phyloP scores from a whole-genome alignment of 192 early-diverging fungal genomes.

The Blastocladiella britannica region DNA sequence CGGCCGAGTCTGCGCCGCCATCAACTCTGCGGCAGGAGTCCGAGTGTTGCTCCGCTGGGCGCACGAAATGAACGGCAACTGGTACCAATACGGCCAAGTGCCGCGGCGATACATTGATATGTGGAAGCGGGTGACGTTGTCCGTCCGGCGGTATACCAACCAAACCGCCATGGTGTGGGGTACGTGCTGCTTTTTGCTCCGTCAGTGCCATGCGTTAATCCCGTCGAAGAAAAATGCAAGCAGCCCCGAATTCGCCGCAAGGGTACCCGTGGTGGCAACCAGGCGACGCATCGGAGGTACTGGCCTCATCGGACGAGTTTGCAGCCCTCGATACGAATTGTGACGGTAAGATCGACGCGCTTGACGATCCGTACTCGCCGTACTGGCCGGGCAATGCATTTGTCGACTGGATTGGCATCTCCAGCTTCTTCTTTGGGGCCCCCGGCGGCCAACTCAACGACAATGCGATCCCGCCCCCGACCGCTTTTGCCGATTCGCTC shows the following conservation, averaged over 20 bases:
- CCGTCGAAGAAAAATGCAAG: too few species aligned
- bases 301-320: constrained; percentile 6
- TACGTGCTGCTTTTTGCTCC: too few species aligned
- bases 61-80: constrained; percentile 11
- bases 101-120: background rate
- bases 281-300: too few species aligned
- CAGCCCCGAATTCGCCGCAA: too few species aligned
- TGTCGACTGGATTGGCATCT: constrained; percentile 20
- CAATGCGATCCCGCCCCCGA: background rate
- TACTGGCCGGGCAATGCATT: constrained; percentile 26
- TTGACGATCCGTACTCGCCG: constrained; percentile 22
- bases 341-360: constrained; percentile 12
- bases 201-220: too few species aligned
- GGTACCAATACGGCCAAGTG: constrained; percentile 4
- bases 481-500: background rate
- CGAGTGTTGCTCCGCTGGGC: constrained; percentile 5
- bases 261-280: too few species aligned
- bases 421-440: constrained; percentile 7
- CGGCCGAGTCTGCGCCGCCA: background rate
- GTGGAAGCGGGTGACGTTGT: background rate
- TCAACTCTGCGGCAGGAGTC: constrained; percentile 2
- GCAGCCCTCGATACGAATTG: constrained; percentile 22
- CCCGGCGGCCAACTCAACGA: background rate
- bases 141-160: constrained; percentile 3
- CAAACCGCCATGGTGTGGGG: constrained; percentile 3